Evolutionary conservation across 2,329 filamentous ascomycete genomes (phyloP), one percentile per base, ranked within the genome.

Genomic region (Neofusicoccum kwambonambiense): DNA sequence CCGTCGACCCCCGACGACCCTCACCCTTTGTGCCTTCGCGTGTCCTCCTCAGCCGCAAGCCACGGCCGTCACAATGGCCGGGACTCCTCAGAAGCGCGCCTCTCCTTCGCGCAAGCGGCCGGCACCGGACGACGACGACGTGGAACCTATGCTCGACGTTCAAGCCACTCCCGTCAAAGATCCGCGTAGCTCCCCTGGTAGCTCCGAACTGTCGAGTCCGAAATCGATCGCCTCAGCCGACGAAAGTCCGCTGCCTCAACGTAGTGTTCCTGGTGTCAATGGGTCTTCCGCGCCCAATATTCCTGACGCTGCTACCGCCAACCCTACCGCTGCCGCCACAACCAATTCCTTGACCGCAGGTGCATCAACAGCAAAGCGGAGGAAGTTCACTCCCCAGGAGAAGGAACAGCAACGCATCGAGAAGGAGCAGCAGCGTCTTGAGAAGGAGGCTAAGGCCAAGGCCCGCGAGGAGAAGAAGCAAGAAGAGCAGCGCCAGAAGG

Each of bases 381-480:
- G 78, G 62, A 81, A 78, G 65, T 68, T 82, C 50, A 82, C 79
- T 1, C 67, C 72, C 39, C 68, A 77, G 58, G 81, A 83, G 68
- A 80, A 80, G 65, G 75, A 80, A 27, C 72, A 76, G 39, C 70
- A 76, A 58, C 70, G 68, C 27, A 31, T 31, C 27, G 27, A 31
- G 27, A 31, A 80, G 65, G 75, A 80, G 31, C 72, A 76, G 39
- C 70, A 76, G 57, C 70, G 68, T 6, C 67, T 74, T 2, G 76
- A 78, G 37, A 79, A 78, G 58, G 78, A 79, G 54, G 73, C 71
- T 3, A 78, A 75, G 60, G 73, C 73, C 3, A 74, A 74, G 54
- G 70, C 68, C 42, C 76, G 78, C 68, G 76, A 74, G 47, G 75
- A 78, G 64, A 68, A 75, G 64, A 77, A 75, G 64, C 72, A 71